Conservation (phyloP, 2,329 filamentous ascomycete genomes). For the Xylariaceae sp. region DNA sequence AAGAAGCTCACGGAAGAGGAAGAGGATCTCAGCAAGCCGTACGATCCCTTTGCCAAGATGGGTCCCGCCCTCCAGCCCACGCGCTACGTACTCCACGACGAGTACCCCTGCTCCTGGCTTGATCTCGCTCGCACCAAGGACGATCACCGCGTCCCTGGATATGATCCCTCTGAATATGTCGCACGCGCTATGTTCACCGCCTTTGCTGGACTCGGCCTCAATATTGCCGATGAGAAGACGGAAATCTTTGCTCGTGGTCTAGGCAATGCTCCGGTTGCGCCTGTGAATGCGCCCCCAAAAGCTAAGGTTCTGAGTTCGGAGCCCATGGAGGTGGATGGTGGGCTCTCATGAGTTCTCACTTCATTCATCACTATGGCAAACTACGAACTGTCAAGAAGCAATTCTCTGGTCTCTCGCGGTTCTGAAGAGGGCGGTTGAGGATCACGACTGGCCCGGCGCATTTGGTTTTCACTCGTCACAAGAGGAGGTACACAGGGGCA, state of each 20-base stretch:
- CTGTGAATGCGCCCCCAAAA: conserved; percentile 35
- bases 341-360: conserved; percentile 29
- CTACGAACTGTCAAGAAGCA: background rate
- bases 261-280: conserved; percentile 27
- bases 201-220: conserved; percentile 82
- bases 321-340: conserved; percentile 47
- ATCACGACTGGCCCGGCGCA: too few species aligned
- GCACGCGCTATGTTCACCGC: conserved; percentile 77
- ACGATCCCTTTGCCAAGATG: conserved; percentile 82
- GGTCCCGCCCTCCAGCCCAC: conserved; percentile 47
- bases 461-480: too few species aligned
- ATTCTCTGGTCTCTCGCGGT: background rate
- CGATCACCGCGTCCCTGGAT: conserved; percentile 71
- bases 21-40: conserved; percentile 64
- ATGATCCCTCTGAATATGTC: conserved; percentile 77
- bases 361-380: background rate
- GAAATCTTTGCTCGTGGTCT: conserved; percentile 32
- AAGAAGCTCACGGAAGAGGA: conserved; percentile 46
- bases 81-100: conserved; percentile 60
- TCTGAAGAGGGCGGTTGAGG: background rate
- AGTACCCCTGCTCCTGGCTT: conserved; percentile 72
- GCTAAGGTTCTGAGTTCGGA: conserved; percentile 22
- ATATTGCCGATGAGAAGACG: conserved; percentile 70
- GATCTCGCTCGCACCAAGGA: conserved; percentile 60
- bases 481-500: background rate